Percentiles rank a stretch among this genome's conserved stretches.
These are phyloP conservation scores for Diutina siamensis DNA, from an alignment of 1,139 yeast genomes.

Conservation along the genomic window DNA sequence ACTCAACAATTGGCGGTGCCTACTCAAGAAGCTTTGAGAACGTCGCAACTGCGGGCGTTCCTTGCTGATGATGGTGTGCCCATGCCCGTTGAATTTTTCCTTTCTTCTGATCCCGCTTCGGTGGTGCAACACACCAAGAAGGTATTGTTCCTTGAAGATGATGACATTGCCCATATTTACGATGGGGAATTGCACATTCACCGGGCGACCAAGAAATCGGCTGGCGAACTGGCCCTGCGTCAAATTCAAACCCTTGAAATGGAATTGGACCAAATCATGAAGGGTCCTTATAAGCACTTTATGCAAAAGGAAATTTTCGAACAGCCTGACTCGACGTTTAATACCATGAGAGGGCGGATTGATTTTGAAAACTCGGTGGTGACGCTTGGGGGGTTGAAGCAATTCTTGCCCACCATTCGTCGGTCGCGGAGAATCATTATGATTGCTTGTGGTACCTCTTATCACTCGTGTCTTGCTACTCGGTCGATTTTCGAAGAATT, in stretches of 20 bases:
- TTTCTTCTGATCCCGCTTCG: conserved; percentile 97
- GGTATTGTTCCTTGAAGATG: conserved; percentile 93
- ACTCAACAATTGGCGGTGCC: conserved; percentile 18
- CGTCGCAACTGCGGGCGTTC: conserved; percentile 89
- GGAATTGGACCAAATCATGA: conserved; percentile 97
- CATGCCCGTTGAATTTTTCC: conserved; percentile 89
- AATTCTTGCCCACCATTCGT: conserved; percentile 79
- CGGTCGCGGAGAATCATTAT: conserved; percentile 91
- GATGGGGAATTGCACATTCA: conserved; percentile 98
- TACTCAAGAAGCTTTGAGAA: conserved; percentile 52
- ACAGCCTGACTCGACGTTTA: conserved; percentile 96
- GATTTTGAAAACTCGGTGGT: conserved; percentile 75
- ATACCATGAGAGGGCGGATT: conserved; percentile 98
- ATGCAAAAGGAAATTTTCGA: conserved; percentile 99
- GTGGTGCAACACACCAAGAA: conserved; percentile 95
- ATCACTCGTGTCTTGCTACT: conserved; percentile 95
- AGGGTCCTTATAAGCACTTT: conserved; percentile 90
- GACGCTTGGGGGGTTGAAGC: conserved; percentile 81
- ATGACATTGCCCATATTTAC: conserved; percentile 95
- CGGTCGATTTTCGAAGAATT: conserved; percentile 94
- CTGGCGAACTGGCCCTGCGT: conserved; percentile 87
- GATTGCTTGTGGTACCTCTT: conserved; percentile 99
- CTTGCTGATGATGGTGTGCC: conserved; percentile 86
- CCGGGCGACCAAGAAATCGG: conserved; percentile 75
- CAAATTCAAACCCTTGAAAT: conserved; percentile 93